Evolutionary conservation across 1,139 yeast species (phyloP).

Genomic region (Suhomyces guaymorum): DNA sequence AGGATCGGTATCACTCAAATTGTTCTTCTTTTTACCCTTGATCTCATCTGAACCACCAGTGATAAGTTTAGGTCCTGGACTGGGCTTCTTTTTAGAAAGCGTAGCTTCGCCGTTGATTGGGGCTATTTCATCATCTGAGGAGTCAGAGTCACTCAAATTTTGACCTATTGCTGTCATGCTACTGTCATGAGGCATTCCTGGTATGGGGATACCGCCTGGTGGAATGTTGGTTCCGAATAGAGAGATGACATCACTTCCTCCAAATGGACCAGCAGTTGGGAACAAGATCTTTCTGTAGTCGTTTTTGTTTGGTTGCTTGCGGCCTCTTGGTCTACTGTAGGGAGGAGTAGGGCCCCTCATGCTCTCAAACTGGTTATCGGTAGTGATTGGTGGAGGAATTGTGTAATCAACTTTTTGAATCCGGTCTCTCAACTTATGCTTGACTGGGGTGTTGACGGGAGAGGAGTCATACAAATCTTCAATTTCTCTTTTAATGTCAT

Average conservation of each 20-base stretch:
- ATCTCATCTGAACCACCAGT: constrained; percentile 36
- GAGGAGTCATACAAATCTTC: constrained; percentile 55
- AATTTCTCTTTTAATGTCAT: constrained; percentile 50
- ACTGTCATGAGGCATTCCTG: constrained; percentile 33
- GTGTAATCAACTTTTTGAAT: constrained; percentile 73
- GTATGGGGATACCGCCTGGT: constrained; percentile 47
- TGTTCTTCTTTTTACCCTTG: constrained; percentile 56
- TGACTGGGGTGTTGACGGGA: constrained; percentile 50
- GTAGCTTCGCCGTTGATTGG: constrained; percentile 44
- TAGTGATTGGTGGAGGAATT: constrained; percentile 79
- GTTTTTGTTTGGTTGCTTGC: constrained; percentile 35
- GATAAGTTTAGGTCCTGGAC: constrained; percentile 28
- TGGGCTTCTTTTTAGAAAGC: constrained; percentile 26
- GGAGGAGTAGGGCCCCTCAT: constrained; percentile 19
- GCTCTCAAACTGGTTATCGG: constrained; percentile 39
- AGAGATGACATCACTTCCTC: constrained; percentile 84
- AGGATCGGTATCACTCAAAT: constrained; percentile 90
- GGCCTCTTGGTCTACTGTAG: constrained; percentile 27
- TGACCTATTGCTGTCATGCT: constrained; percentile 54
- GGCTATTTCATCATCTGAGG: constrained; percentile 64
- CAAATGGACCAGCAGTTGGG: constrained; percentile 98
- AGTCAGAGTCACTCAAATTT: constrained; percentile 58
- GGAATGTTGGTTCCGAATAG: constrained; percentile 70
- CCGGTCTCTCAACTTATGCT: constrained; percentile 73
- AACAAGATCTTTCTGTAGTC: constrained; percentile 64